Base-by-base conservation (phyloP, 2,329 filamentous ascomycete genomes). In the Diaporthe australafricana region DNA sequence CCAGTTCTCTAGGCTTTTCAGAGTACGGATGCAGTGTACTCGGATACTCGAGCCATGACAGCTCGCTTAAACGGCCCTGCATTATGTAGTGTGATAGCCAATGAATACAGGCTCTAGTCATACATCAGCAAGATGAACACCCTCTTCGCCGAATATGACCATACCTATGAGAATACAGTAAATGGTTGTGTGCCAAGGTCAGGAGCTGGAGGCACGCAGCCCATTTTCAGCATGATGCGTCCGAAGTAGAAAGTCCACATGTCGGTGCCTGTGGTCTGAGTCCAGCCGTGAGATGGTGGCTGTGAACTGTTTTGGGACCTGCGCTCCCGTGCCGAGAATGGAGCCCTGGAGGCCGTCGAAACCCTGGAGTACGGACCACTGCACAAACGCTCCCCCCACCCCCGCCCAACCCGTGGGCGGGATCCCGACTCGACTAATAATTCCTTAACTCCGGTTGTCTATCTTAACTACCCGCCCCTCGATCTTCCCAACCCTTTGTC, bases 81-180 rank as follows among this genome's bases (percentile, higher is more conserved):
- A 62, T 32, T 8, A 47, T 47, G 56, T 38, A 32, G 56, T 8
- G 38, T 62, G 38, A 45, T 47, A 30, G 25, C 56, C 38, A 62
- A 62, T 62, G 5, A 20, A 16, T 30, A 14, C 17, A 30, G 9
- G 6, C 25, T 45, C 2, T 45, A 22, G 3, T 30, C 4, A 42
- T 60, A n/a, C n/a, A n/a, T n/a, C n/a, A n/a, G n/a, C n/a, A 9
- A 14, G 56, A n/a, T 60, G 25, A 30, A 60, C 56, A 60, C 56
- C 56, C 38, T 45, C 38, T 16, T 17, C n/a, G 35, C 14, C 35
- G 5, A 40, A 5, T 12, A 6, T 57, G 55, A 14, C n/a, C n/a
- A 40, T n/a, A n/a, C n/a, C n/a, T 25, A 32, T 40, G 11, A 56
- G 32, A 35, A 1, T 22, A 22, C 14, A n/a, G n/a, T n/a, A n/a